Conservation (phyloP, 495 filamentous ascomycete genomes). For the Lophium mytilinum region DNA sequence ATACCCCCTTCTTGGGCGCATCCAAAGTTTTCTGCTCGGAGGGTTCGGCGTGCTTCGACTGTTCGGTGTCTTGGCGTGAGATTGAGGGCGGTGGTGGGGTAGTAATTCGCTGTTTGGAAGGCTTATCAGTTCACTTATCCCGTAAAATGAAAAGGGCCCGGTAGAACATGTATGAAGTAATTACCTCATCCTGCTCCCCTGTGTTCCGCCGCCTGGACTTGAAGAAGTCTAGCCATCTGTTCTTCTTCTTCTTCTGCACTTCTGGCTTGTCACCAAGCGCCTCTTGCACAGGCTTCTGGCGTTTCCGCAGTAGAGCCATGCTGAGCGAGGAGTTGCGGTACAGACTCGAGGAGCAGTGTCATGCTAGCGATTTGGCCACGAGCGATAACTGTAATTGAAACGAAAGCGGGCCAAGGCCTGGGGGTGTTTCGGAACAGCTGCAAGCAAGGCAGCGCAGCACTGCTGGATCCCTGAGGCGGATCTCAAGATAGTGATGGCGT, state of each 20-base stretch:
- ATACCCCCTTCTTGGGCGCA: not conserved
- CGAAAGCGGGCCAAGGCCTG: not conserved
- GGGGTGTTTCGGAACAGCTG: not conserved
- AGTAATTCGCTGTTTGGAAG: not conserved
- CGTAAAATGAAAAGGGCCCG: not conserved
- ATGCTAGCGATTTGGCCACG: not conserved
- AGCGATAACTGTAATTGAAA: not conserved
- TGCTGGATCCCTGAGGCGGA: not conserved
- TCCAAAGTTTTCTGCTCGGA: constrained; percentile 4
- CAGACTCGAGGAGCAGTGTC: not conserved
- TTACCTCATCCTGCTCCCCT: not conserved
- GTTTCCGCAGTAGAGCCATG: constrained; percentile 10
- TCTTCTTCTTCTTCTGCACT: constrained; percentile 11
- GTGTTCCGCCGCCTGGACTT: constrained; percentile 10
- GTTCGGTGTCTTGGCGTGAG: constrained; percentile 12
- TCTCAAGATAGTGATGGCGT: not conserved
- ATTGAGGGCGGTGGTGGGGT: not conserved
- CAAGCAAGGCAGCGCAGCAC: not conserved
- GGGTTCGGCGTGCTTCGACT: constrained; percentile 16
- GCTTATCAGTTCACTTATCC: not conserved
- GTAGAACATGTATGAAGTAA: constrained; percentile 1
- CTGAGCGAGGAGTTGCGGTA: not conserved
- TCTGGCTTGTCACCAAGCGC: not conserved
- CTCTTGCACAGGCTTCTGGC: not conserved
- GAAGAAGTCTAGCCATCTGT: constrained; percentile 18